A percentile compares a stretch with the other conserved stretches of the same genome.
These are phyloP conservation scores for Termitomyces heimii DNA, from an alignment of 768 basidiomycete genomes.

Conservation along the genomic window DNA sequence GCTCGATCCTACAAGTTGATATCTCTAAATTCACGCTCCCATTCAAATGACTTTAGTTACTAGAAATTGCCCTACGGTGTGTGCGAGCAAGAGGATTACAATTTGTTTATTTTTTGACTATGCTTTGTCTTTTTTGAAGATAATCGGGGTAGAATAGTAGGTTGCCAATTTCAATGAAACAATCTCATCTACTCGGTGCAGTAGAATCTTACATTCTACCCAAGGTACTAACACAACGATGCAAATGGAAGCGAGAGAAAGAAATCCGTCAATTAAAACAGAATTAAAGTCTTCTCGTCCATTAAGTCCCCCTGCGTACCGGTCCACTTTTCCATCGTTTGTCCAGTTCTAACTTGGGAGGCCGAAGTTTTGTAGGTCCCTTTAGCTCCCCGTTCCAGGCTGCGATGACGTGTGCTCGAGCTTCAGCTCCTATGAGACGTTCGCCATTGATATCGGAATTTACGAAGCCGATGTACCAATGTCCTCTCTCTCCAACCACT, in stretches of 20 bases:
- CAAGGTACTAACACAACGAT: neutral
- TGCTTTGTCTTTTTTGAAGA: neutral
- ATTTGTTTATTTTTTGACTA: neutral
- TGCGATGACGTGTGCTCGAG: conserved; percentile 20
- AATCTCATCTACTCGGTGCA: neutral
- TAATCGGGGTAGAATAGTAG: neutral
- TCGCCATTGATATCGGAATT: conserved; percentile 21
- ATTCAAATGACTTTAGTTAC: neutral
- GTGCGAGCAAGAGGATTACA: neutral
- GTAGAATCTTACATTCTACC: neutral
- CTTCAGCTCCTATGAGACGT: conserved; percentile 12
- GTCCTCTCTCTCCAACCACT: conserved; percentile 22
- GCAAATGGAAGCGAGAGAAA: neutral
- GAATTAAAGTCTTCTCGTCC: neutral
- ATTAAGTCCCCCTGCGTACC: conserved; percentile 9
- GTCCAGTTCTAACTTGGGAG: conserved; percentile 9
- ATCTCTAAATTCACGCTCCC: neutral
- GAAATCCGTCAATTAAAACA: neutral
- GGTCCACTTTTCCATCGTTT: conserved; percentile 24
- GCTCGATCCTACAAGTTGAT: neutral
- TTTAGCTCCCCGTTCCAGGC: conserved; percentile 20
- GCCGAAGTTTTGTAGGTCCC: conserved; percentile 6
- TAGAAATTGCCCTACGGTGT: neutral
- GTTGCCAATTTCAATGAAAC: neutral
- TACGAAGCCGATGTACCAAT: conserved; percentile 27